These are phyloP conservation scores for Xylaria telfairii DNA, from an alignment of 495 filamentous ascomycete species.

Conservation along the genomic window DNA sequence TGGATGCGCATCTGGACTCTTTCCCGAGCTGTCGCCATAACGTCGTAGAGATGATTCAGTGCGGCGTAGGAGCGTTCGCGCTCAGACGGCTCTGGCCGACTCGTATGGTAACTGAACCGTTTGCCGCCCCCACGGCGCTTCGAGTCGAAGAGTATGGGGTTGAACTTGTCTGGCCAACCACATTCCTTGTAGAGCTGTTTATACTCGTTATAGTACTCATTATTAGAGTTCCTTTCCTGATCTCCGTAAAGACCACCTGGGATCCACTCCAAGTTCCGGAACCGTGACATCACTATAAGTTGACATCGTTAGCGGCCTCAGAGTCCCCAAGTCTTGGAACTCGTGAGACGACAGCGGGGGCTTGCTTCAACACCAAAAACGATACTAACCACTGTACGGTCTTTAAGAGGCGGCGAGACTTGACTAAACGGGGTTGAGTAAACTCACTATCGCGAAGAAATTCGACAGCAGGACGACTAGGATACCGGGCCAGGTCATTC, in stretches of 20 bases:
- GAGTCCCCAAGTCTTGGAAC: neutral
- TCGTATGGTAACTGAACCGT: neutral
- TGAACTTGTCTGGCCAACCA: slow-evolving; percentile 14
- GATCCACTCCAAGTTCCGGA: neutral
- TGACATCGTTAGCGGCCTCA: neutral
- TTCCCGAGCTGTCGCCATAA: neutral
- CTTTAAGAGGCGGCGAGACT: neutral
- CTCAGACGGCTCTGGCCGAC: neutral
- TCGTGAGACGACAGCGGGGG: neutral
- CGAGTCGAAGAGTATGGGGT: slow-evolving; percentile 4
- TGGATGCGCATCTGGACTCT: neutral
- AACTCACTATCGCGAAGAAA: slow-evolving; percentile 4
- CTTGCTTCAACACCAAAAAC: neutral
- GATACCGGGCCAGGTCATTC: neutral
- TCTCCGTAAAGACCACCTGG: neutral
- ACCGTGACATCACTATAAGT: neutral
- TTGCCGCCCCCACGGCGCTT: neutral
- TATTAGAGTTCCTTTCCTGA: neutral
- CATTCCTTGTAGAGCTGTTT: slow-evolving; percentile 11
- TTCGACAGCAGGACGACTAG: neutral
- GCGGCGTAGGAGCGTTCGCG: neutral
- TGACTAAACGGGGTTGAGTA: too few relatives aligned
- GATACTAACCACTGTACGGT: neutral
- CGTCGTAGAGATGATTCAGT: neutral
- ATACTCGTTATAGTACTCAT: neutral